Conservation (phyloP, 441 rosid genomes). For the Biscutella laevigata region DNA sequence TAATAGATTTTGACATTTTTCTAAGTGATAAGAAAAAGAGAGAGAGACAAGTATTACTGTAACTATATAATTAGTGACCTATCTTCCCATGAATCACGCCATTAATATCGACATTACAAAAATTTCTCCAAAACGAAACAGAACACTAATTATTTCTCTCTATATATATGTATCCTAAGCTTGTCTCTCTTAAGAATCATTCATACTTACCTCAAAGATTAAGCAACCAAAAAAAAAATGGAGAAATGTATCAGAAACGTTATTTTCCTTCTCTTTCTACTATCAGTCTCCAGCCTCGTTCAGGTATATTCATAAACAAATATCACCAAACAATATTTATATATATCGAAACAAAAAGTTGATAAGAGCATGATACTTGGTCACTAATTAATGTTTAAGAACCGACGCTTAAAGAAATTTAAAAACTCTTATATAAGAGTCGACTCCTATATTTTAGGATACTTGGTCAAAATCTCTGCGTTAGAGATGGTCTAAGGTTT, state of each 20-base stretch:
- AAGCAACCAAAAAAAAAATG: slow-evolving; percentile 10
- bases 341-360: background rate
- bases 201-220: background rate
- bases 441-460: too few species aligned
- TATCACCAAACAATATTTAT: background rate
- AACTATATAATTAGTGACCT: background rate
- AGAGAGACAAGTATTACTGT: background rate
- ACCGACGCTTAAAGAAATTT: too few species aligned
- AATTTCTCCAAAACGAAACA: background rate
- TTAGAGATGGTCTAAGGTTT: too few species aligned
- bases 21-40: background rate
- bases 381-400: too few species aligned
- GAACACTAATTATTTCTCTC: background rate
- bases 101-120: slow-evolving; percentile 5
- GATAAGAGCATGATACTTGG: too few species aligned
- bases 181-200: background rate
- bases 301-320: too few species aligned
- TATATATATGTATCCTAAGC: slow-evolving; percentile 12
- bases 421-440: too few species aligned
- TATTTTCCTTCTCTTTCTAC: slow-evolving; percentile 16
- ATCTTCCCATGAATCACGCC: slow-evolving; percentile 20
- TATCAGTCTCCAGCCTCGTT: slow-evolving; percentile 17
- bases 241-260: slow-evolving; percentile 3
- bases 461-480: too few species aligned
- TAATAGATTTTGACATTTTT: background rate